Conservation (phyloP, 2,329 filamentous ascomycete species). For the Intubia oerlemansii region DNA sequence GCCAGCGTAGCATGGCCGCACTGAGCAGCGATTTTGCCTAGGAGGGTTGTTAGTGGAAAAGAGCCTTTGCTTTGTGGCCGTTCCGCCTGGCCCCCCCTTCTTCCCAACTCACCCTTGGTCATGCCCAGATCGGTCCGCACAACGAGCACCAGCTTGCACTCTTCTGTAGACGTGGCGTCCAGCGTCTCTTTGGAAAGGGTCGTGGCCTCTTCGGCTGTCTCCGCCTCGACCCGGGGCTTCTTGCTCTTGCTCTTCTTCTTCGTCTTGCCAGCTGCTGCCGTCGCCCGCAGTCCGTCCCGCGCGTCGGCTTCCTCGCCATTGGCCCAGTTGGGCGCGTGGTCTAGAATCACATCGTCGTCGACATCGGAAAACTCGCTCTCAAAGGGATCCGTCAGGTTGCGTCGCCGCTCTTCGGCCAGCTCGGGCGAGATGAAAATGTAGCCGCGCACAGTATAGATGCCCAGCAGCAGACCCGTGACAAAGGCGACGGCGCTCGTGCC, state of each 20-base stretch:
- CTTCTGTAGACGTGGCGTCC: too few relatives aligned
- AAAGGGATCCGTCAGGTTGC: constrained; percentile 34
- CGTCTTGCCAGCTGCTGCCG: constrained; percentile 10
- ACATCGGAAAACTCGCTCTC: constrained; percentile 51
- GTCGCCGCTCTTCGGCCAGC: constrained; percentile 32
- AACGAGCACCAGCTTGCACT: constrained; percentile 86
- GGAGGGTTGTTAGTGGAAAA: too few relatives aligned
- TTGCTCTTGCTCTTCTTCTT: constrained; percentile 12
- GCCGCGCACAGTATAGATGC: constrained; percentile 46
- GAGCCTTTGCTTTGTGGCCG: too few relatives aligned
- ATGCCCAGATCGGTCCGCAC: constrained; percentile 90
- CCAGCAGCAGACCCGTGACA: constrained; percentile 61
- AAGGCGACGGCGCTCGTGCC: constrained; percentile 55
- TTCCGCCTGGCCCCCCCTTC: background rate
- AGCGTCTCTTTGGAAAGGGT: too few relatives aligned
- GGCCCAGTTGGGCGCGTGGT: constrained; percentile 47
- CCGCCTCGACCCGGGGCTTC: background rate
- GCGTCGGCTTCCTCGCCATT: constrained; percentile 38
- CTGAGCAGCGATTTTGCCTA: constrained; percentile 94
- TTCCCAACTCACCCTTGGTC: constrained; percentile 52
- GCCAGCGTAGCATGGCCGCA: constrained; percentile 90
- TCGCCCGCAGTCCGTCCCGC: constrained; percentile 28
- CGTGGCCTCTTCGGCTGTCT: too few relatives aligned
- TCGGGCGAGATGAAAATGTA: constrained; percentile 36
- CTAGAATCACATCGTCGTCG: constrained; percentile 36